A percentile compares a stretch with the other conserved stretches of the same genome.
Evolutionary conservation across 2,329 filamentous ascomycete genomes (phyloP).

Genomic region (Fusarium sp.): DNA sequence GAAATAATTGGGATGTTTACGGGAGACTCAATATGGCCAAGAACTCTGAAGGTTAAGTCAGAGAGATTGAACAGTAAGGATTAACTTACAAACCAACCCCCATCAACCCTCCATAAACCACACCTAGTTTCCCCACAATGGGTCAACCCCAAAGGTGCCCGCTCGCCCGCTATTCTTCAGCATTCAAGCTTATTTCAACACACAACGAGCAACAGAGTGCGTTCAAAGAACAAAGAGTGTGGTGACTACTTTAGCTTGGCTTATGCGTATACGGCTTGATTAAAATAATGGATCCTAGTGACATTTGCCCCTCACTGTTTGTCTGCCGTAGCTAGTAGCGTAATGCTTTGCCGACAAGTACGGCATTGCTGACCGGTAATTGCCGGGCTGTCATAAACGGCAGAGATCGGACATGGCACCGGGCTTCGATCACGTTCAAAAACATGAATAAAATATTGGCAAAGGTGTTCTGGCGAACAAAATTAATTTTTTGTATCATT

Average conservation of each 20-base stretch:
- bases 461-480: neutral
- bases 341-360: neutral
- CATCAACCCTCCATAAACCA: neutral
- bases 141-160: conserved; percentile 22
- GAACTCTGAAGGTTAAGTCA: neutral
- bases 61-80: neutral
- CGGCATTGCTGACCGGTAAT: conserved; percentile 5
- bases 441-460: neutral
- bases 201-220: neutral
- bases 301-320: neutral
- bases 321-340: neutral
- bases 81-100: neutral
- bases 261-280: neutral
- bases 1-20: neutral
- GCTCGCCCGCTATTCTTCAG: conserved; percentile 7
- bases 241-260: conserved; percentile 8
- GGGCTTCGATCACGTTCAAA: neutral
- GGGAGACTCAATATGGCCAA: neutral
- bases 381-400: neutral
- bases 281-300: neutral
- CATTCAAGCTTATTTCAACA: conserved; percentile 25
- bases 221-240: neutral
- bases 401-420: neutral
- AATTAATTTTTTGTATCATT: too few species aligned
- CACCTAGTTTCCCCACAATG: conserved; percentile 16